phyloP scores from a whole-genome alignment of 148 eudicot species.

The Camellia granthamiana region DNA sequence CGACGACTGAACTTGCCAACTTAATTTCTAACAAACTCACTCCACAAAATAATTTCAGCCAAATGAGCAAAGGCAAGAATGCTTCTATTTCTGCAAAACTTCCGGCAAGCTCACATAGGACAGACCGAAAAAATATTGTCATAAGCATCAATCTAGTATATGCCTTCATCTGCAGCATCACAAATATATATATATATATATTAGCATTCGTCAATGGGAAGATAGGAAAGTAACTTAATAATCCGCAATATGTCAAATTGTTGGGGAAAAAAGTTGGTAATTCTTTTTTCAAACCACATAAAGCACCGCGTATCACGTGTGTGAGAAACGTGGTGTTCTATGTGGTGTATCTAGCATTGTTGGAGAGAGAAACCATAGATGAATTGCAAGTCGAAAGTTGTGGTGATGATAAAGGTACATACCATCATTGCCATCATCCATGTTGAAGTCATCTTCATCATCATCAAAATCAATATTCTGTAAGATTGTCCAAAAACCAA shows the following conservation, averaged over 20 bases:
- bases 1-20: background rate
- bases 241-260: background rate
- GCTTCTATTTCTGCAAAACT: background rate
- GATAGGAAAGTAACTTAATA: background rate
- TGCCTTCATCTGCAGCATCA: slow-evolving; percentile 14
- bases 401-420: background rate
- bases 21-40: background rate
- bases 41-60: background rate
- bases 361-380: background rate
- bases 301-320: no score
- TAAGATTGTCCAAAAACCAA: slow-evolving; percentile 5
- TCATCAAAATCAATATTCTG: slow-evolving; percentile 44
- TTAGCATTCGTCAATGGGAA: background rate
- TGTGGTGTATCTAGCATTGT: no score
- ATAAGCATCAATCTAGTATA: background rate
- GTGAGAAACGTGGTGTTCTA: no score
- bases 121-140: background rate
- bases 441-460: slow-evolving; percentile 52
- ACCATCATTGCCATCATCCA: slow-evolving; percentile 37
- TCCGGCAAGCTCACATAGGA: background rate
- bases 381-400: background rate
- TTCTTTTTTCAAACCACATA: background rate
- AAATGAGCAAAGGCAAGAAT: background rate
- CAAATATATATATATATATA: background rate
- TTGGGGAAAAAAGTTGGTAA: background rate